Evolutionary conservation across 2,329 filamentous ascomycete species (phyloP).

Genomic region (Sporothrix brasiliensis): DNA sequence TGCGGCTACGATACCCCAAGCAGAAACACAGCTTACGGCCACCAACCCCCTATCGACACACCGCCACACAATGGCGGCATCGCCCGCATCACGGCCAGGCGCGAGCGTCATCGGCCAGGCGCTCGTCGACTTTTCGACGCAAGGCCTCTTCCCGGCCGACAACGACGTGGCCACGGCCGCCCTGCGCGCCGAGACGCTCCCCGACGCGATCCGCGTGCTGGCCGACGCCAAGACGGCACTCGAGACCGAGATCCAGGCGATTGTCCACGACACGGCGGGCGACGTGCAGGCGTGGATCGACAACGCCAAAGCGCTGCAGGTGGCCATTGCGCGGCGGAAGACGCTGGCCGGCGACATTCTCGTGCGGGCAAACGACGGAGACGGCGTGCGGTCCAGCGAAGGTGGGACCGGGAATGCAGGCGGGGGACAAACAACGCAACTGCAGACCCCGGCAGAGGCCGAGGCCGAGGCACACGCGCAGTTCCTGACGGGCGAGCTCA

Average conservation of each 20-base stretch:
- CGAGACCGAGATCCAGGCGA: conserved; percentile 68
- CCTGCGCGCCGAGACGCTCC: conserved; percentile 45
- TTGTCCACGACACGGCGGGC: conserved; percentile 75
- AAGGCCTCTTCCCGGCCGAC: conserved; percentile 51
- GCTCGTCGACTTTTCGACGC: conserved; percentile 63
- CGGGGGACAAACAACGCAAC: no score
- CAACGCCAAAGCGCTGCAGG: conserved; percentile 80
- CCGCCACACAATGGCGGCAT: conserved; percentile 17
- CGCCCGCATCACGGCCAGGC: conserved; percentile 4
- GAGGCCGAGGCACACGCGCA: conserved; percentile 58
- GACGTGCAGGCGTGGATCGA: conserved; percentile 85
- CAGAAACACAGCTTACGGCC: not conserved
- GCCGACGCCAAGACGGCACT: conserved; percentile 49
- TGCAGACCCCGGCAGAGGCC: conserved; percentile 35
- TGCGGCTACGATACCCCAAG: not conserved
- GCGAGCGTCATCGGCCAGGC: conserved; percentile 51
- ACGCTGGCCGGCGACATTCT: conserved; percentile 80
- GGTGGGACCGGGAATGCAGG: no score
- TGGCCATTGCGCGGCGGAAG: conserved; percentile 80
- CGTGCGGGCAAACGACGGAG: conserved; percentile 67
- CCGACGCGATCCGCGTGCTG: conserved; percentile 48
- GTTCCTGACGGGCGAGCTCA: conserved; percentile 61
- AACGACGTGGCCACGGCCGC: conserved; percentile 48
- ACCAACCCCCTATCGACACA: not conserved
- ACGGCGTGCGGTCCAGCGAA: no score